Conservation (phyloP, 805 yeast genomes). For the Lachancea nothofagi region DNA sequence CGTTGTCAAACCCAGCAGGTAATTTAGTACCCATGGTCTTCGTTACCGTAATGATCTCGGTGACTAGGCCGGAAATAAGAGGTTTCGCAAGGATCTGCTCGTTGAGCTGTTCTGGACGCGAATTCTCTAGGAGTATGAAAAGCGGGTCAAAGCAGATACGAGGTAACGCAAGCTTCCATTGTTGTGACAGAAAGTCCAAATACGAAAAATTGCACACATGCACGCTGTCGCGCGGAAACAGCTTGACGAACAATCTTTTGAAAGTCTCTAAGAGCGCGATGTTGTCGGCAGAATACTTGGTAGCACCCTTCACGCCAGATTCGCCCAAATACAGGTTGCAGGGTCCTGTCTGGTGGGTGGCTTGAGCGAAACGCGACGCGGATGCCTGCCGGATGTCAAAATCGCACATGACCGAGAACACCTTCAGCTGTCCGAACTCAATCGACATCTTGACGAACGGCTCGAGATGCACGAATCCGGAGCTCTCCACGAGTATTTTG, state of each 20-base stretch:
- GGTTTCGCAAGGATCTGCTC: conserved; percentile 80
- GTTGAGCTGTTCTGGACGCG: conserved; percentile 52
- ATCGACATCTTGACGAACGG: conserved; percentile 52
- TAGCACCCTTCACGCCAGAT: conserved; percentile 13
- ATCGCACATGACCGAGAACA: conserved; percentile 58
- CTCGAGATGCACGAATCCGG: conserved; percentile 68
- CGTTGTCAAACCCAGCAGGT: conserved; percentile 64
- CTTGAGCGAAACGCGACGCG: conserved; percentile 32
- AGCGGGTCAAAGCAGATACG: conserved; percentile 73
- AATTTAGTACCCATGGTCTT: conserved; percentile 73
- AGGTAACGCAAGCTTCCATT: conserved; percentile 83
- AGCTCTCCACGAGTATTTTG: conserved; percentile 57
- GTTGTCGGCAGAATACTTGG: conserved; percentile 20
- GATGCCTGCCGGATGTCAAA: conserved; percentile 44
- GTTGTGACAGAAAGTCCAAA: conserved; percentile 59
- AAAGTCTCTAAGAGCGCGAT: conserved; percentile 26
- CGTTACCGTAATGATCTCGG: conserved; percentile 67
- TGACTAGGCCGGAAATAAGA: conserved; percentile 68
- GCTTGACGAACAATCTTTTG: conserved; percentile 28
- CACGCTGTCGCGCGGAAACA: conserved; percentile 35
- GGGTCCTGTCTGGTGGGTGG: conserved; percentile 38
- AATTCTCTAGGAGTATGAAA: conserved; percentile 65
- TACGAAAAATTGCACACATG: conserved; percentile 30
- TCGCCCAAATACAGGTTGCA: conserved; percentile 43
- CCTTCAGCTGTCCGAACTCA: conserved; percentile 34